These are phyloP conservation scores for Microdochium trichocladiopsis DNA, from an alignment of 2,329 filamentous ascomycete genomes.

Conservation along the genomic window DNA sequence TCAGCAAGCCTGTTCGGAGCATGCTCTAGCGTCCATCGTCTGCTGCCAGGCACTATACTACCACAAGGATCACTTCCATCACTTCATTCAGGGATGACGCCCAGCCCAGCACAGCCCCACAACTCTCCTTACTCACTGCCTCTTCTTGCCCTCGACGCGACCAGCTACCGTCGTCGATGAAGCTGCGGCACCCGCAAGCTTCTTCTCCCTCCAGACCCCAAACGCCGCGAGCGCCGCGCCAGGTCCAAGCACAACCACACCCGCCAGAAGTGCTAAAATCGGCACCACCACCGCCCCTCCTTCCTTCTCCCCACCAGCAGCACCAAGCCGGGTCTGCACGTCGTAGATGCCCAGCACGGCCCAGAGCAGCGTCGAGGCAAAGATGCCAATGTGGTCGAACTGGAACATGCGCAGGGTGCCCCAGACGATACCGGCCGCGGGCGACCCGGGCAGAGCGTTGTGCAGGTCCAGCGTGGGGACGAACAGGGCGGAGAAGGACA, in stretches of 20 bases:
- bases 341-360: background rate
- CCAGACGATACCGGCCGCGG: background rate
- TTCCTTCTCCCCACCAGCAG: background rate
- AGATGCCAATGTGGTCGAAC: background rate
- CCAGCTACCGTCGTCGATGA: background rate
- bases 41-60: too few species aligned
- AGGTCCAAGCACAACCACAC: background rate
- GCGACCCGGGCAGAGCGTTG: background rate
- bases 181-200: background rate
- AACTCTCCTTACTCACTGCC: background rate
- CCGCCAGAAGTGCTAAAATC: background rate
- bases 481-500: background rate
- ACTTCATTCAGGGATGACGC: too few species aligned
- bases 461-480: background rate
- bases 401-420: background rate
- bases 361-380: background rate
- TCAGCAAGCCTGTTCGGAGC: too few species aligned
- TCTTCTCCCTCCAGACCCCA: background rate
- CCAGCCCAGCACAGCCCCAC: too few species aligned
- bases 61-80: too few species aligned
- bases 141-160: background rate
- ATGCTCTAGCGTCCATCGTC: too few species aligned
- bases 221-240: background rate
- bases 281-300: background rate
- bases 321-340: background rate